Evolutionary conservation across 2,329 filamentous ascomycete species (phyloP).

Genomic region (Aspergillus oerlinghausenensis): DNA sequence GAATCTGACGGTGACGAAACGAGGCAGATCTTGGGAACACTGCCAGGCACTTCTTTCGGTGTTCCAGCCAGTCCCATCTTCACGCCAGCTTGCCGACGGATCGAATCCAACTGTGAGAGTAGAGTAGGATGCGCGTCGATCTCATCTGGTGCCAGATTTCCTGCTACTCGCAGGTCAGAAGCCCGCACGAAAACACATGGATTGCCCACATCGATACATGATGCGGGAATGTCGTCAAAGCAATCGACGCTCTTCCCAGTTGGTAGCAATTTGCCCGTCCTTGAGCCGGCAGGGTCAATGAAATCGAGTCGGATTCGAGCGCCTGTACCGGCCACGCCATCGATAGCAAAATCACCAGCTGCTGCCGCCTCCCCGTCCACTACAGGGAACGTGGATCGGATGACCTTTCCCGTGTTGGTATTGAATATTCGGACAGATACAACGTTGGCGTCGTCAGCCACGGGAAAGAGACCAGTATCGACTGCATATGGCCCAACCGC

Average conservation of each 20-base stretch:
- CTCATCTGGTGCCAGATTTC: constrained; percentile 48
- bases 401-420: constrained; percentile 65
- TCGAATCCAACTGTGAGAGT: constrained; percentile 48
- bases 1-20: constrained; percentile 36
- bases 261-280: constrained; percentile 58
- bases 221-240: constrained; percentile 49
- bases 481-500: constrained; percentile 63
- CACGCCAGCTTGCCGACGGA: constrained; percentile 54
- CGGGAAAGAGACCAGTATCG: constrained; percentile 48
- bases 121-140: constrained; percentile 47
- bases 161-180: constrained; percentile 42
- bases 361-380: constrained; percentile 45
- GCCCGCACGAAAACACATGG: constrained; percentile 60
- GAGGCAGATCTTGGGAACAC: constrained; percentile 59
- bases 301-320: constrained; percentile 59
- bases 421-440: constrained; percentile 58
- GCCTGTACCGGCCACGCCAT: constrained; percentile 58
- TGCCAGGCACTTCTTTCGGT: constrained; percentile 46
- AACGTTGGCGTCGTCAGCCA: constrained; percentile 17
- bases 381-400: constrained; percentile 55
- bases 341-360: constrained; percentile 56
- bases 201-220: constrained; percentile 61
- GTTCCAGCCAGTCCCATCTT: constrained; percentile 56
- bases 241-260: constrained; percentile 54
- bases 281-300: constrained; percentile 57